Evolutionary conservation across 441 rosid species (phyloP), one percentile per base, ranked within the genome.

Genomic region (Erodium texanum): DNA sequence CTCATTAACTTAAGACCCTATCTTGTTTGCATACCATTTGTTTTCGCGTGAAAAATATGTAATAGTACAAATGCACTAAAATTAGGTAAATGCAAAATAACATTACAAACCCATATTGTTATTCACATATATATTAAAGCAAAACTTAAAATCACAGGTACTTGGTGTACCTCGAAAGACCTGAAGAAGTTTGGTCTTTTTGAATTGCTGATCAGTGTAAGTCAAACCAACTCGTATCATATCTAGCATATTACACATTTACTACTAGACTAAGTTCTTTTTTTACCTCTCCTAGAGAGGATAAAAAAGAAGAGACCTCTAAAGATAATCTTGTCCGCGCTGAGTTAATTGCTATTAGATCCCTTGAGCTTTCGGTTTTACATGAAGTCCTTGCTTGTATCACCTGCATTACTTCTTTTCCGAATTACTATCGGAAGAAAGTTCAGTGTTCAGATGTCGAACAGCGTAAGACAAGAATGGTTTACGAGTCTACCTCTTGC

Each of bases 391-490:
- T 38, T 38, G 52, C 52, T 14, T 38, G 63, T 74, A 50, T 77
- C 74, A 77, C 84, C 86, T 81, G 82, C 83, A 74, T 75, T 68
- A 52, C 70, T 77, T 72, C 69, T 61, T 75, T 78, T 58, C 67
- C 70, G 19, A 68, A 41, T 52, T 62, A 66, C 66, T 68, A 64
- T 65, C 20, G 56, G 66, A 62, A 41, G 24, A 67, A 24, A 20
- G 69, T 62, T 18, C 14, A 1, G 20, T 14, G 38, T 56, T 68
- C 63, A n/a, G 68, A 50, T 52, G 62, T 45, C 9, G 36, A 27
- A 63, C 34, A 5, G 1, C 62, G 9, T 0, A 10, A 66, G 14
- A 20, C 48, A 15, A 14, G 19, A 24, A 66, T 36, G 3, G 23
- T 16, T 38, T 2, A 62, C 38, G 2, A 61, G 67, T 69, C 45